Base-by-base conservation (phyloP, 805 yeast genomes). In the Wickerhamomyces ciferrii region DNA sequence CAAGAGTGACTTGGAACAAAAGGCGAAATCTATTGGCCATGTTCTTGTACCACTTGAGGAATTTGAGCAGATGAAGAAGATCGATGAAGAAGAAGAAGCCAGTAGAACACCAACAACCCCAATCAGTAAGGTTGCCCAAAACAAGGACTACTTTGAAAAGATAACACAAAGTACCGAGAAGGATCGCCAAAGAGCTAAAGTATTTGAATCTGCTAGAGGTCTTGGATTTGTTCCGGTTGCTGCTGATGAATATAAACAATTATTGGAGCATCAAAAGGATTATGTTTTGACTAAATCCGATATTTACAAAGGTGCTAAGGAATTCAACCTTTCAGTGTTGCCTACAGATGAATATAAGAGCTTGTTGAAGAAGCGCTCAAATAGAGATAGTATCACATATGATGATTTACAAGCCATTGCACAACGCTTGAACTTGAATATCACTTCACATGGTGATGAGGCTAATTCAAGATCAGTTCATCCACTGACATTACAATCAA, bases 281-380 rank as follows among this genome's bases (percentile, higher is more conserved):
- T 58, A 57, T 29, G 47, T 54, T 15, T 46, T 63, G n/a, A 66
- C 67, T 2, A 65, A 61, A 42, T 51, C 65, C 2, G 67, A 65
- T 40, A 51, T 68, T 6, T 62, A 63, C 44, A 55, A 60, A 34
- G 61, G 59, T 18, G 66, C 82, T 4, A 70, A 67, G 54, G 60
- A 60, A 15, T 71, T 72, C 52, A 70, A 71, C 9, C 55, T 77
- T 43, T 65, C 72, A 2, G 71, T 76, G 1, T 50, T 77, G 39
- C 69, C 79, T 2, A 51, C 60, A 6, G 76, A 71, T 0, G 80
- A 75, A 46, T 75, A 72, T 51, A 62, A 60, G 41, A 45, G 55
- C 1, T 53, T 74, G 20, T 48, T 71, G 43, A 63, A 60, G 38
- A 61, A 55, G 17, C 60, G 57, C 41, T 51, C 49, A 41, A 35